Conservation (phyloP, 768 basidiomycete species). For the Phylloporus sp. region DNA sequence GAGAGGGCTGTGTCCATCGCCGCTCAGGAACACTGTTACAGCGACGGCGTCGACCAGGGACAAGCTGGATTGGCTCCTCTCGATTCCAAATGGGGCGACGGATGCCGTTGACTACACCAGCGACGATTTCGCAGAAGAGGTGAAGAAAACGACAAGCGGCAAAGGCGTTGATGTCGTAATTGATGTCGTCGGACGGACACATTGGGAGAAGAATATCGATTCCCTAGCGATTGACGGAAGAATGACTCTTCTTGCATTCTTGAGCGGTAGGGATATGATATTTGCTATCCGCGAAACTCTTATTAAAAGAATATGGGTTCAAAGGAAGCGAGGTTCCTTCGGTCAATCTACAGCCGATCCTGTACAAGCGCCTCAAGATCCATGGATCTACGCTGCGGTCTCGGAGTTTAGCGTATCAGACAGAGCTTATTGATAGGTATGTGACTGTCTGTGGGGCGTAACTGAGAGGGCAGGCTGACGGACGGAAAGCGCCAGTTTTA, state of each 20-base stretch:
- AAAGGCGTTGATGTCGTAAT: conserved; percentile 81
- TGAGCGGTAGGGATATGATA: conserved; percentile 53
- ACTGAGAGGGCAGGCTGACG: background rate
- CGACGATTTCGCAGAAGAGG: conserved; percentile 71
- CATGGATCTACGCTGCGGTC: conserved; percentile 86
- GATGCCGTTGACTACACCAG: conserved; percentile 83
- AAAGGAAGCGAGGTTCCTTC: conserved; percentile 50
- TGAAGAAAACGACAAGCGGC: conserved; percentile 61
- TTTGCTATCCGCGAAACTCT: conserved; percentile 16
- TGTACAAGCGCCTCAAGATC: conserved; percentile 83
- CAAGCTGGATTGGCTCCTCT: conserved; percentile 75
- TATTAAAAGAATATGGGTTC: conserved; percentile 16
- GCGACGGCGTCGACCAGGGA: conserved; percentile 84
- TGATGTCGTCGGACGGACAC: conserved; percentile 76
- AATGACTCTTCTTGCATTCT: conserved; percentile 62
- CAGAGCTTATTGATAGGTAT: conserved; percentile 59
- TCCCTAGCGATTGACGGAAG: conserved; percentile 67
- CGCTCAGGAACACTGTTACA: conserved; percentile 58
- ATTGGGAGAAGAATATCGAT: conserved; percentile 72
- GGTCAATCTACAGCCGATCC: conserved; percentile 59
- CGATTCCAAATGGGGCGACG: conserved; percentile 64
- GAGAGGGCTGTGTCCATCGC: conserved; percentile 7
- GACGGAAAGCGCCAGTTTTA: conserved; percentile 41
- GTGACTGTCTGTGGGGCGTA: conserved; percentile 7
- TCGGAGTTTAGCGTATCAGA: conserved; percentile 72